Base-by-base conservation (phyloP, 495 filamentous ascomycete species). In the Choiromyces venosus region DNA sequence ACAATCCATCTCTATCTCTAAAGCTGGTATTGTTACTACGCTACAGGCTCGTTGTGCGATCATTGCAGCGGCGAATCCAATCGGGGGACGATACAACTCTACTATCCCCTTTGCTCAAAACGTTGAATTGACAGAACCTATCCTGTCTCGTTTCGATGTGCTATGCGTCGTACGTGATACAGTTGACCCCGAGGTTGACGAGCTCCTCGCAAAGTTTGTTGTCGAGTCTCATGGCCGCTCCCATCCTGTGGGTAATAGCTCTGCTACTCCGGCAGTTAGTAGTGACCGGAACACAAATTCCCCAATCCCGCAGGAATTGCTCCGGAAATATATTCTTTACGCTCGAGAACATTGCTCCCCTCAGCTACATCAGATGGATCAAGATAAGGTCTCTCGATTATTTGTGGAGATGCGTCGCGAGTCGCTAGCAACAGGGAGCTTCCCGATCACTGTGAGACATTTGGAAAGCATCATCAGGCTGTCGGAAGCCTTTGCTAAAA, bases 1-100 rank as follows among this genome's bases (percentile, higher is more conserved):
- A 83, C 96, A 99, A 82, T 98, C 96, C n/a, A 99, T 99, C 77
- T 99, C 96, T 69, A 98, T 99, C 83, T 97, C 93, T 72, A 99
- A 99, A 83, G 96, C 96, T 9, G 96, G 96, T 82, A 99, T 99
- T 73, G 96, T 99, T 35, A 98, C 96, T 0, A 97, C 96, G 1
- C 86, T 99, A 4, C 95, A 99, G 81, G 96, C 96, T n/a, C 91
- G 96, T 68, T 99, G 96, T 82, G 93, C 93, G 25, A 96, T 99
- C 73, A 92, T 99, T 73, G 96, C 96, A 6, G 96, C 96, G 21
- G 96, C 96, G 73, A 99, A 99, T 84, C 96, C 96, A 9, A 91
- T 94, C 75, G 95, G 95, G 46, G 95, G 95, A 39, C 91, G 95
- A 42, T 98, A 99, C 86, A 99, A 99, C 84, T 92, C 91, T 74